A percentile compares a stretch with the other conserved stretches of the same genome.
phyloP scores from a whole-genome alignment of 345 rosid genomes.

The Ceriops decandra region DNA sequence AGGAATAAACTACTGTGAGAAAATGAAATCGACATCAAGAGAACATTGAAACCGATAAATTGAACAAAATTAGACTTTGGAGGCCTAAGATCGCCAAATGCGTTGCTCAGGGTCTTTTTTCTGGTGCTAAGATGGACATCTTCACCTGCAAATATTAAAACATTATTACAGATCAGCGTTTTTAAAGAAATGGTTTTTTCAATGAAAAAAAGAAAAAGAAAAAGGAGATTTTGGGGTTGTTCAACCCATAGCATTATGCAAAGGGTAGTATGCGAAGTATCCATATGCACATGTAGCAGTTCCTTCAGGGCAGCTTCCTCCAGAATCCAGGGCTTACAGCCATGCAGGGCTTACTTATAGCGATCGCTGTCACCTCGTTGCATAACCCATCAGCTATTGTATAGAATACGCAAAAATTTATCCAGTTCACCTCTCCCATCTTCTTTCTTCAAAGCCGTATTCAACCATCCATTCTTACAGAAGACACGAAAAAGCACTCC shows the following conservation, averaged over 20 bases:
- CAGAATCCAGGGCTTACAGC: slow-evolving; percentile 22
- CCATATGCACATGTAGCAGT: not conserved
- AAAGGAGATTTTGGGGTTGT: not conserved
- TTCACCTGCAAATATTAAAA: too few species aligned
- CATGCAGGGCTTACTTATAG: slow-evolving; percentile 33
- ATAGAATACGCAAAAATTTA: slow-evolving; percentile 50
- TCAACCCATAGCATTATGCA: not conserved
- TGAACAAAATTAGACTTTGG: too few species aligned
- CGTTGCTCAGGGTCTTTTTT: too few species aligned
- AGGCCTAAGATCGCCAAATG: too few species aligned
- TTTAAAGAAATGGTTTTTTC: not conserved
- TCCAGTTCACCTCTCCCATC: slow-evolving; percentile 42
- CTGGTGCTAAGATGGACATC: too few species aligned
- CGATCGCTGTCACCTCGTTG: slow-evolving; percentile 61
- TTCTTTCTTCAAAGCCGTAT: slow-evolving; percentile 59
- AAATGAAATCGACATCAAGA: too few species aligned
- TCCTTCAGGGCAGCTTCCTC: not conserved
- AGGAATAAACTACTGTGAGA: too few species aligned
- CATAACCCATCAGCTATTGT: slow-evolving; percentile 69
- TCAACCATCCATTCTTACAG: slow-evolving; percentile 67
- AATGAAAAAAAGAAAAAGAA: not conserved
- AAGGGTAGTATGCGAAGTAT: not conserved
- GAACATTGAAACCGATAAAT: too few species aligned
- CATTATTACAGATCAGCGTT: not conserved
- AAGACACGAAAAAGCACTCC: slow-evolving; percentile 71